Percentiles rank a stretch among this genome's conserved stretches.
Evolutionary conservation across 441 rosid species (phyloP).

Genomic region (Erodium trifolium): DNA sequence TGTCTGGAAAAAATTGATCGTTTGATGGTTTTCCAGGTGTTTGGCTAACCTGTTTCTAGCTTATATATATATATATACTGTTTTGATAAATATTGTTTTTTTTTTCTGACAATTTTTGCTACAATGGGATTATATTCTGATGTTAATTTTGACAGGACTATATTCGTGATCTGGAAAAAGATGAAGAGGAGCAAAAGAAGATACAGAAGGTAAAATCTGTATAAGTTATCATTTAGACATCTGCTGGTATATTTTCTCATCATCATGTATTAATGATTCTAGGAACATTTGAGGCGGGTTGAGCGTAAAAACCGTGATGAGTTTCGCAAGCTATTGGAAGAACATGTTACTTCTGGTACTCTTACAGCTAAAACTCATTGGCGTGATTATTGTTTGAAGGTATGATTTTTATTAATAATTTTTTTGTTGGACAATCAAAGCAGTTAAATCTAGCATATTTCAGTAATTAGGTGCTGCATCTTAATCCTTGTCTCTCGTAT

Average conservation of each 20-base stretch:
- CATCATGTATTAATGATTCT: slow-evolving; percentile 23
- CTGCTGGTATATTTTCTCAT: slow-evolving; percentile 14
- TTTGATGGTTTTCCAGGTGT: slow-evolving; percentile 69
- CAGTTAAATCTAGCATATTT: not conserved
- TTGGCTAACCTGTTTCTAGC: slow-evolving; percentile 11
- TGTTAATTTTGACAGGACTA: slow-evolving; percentile 54
- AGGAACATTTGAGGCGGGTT: slow-evolving; percentile 79
- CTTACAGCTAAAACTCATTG: slow-evolving; percentile 83
- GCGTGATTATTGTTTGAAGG: slow-evolving; percentile 85
- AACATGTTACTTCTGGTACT: slow-evolving; percentile 60
- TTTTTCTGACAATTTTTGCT: not conserved
- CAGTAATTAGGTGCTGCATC: not conserved
- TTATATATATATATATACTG: not conserved
- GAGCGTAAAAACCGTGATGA: slow-evolving; percentile 94
- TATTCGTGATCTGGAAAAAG: slow-evolving; percentile 77
- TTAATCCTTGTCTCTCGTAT: slow-evolving; percentile 5
- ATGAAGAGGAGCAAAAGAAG: slow-evolving; percentile 86
- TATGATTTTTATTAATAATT: slow-evolving; percentile 16
- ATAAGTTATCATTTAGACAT: slow-evolving; percentile 12
- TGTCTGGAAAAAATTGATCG: slow-evolving; percentile 88
- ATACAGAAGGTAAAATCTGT: slow-evolving; percentile 58
- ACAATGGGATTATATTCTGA: slow-evolving; percentile 20
- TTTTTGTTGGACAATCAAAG: slow-evolving; percentile 7
- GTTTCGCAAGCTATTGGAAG: slow-evolving; percentile 73
- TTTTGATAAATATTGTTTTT: not conserved